Evolutionary conservation across 768 basidiomycete species (phyloP).

Genomic region (Pisolithus tinctorius): DNA sequence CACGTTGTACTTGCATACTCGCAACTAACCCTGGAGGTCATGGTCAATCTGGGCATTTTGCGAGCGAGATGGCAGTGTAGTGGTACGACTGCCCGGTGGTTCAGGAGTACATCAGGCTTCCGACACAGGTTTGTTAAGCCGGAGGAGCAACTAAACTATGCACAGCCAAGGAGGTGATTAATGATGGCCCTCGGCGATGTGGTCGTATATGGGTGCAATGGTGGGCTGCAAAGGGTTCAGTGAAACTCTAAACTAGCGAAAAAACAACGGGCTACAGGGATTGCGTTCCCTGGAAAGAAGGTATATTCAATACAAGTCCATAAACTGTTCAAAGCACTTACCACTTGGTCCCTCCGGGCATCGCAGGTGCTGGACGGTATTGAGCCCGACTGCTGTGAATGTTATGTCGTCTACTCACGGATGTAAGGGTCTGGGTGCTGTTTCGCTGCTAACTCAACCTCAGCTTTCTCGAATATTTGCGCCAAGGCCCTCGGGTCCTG

Average conservation of each 20-base stretch:
- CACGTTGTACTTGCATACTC: too few relatives aligned
- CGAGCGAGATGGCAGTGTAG: too few relatives aligned
- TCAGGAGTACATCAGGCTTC: too few relatives aligned
- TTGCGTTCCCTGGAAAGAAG: conserved; percentile 2
- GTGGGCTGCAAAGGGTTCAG: conserved; percentile 38
- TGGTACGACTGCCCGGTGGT: too few relatives aligned
- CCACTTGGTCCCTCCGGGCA: conserved; percentile 96
- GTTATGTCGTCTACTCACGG: conserved; percentile 47
- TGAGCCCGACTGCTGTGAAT: conserved; percentile 1
- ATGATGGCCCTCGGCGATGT: conserved; percentile 33
- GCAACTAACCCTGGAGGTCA: too few relatives aligned
- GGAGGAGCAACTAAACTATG: too few relatives aligned
- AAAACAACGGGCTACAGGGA: conserved; percentile 47
- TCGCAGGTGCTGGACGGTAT: conserved; percentile 53
- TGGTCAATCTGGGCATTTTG: too few relatives aligned
- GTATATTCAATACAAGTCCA: background rate
- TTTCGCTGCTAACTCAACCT: conserved; percentile 58
- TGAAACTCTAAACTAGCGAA: background rate
- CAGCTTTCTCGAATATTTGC: conserved; percentile 70
- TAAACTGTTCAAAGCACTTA: conserved; percentile 33
- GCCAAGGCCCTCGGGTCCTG: conserved; percentile 80
- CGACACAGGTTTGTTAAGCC: too few relatives aligned
- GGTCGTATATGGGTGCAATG: conserved; percentile 61
- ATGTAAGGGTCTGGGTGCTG: conserved; percentile 92
- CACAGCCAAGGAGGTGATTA: conserved; percentile 2